These are phyloP conservation scores for Striga asiatica DNA, from an alignment of 257 asterid species.

Conservation along the genomic window DNA sequence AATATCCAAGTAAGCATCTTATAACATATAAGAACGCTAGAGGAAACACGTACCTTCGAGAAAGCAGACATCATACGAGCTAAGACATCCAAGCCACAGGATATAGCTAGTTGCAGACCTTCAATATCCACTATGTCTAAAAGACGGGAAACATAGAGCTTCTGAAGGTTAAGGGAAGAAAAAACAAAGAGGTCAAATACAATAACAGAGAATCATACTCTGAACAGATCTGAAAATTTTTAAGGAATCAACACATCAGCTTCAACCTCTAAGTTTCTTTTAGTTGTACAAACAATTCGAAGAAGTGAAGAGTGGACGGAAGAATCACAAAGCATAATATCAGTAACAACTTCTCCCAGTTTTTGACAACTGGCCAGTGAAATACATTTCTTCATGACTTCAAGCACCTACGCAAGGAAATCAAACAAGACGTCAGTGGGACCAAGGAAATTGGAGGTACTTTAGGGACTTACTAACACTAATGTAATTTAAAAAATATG, in stretches of 20 bases:
- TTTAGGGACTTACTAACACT: conserved; percentile 4
- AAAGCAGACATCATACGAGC: conserved; percentile 41
- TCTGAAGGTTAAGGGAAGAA: conserved; percentile 31
- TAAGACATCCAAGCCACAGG: conserved; percentile 66
- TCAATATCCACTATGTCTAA: conserved; percentile 71
- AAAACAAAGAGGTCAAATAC: conserved; percentile 17
- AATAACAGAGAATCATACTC: conserved; percentile 6
- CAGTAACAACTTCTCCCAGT: conserved; percentile 49
- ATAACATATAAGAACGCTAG: conserved; percentile 2
- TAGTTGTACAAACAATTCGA: conserved; percentile 74
- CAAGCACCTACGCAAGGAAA: conserved; percentile 53
- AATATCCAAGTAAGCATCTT: conserved; percentile 4
- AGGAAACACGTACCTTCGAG: conserved; percentile 47
- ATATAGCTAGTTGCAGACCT: conserved; percentile 65
- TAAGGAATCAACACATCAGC: conserved; percentile 15
- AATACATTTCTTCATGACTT: conserved; percentile 66
- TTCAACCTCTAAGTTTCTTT: conserved; percentile 68
- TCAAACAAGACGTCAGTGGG: conserved; percentile 5
- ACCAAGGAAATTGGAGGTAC: conserved; percentile 1
- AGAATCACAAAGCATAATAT: conserved; percentile 62
- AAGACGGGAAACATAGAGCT: conserved; percentile 60
- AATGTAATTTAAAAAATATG: not conserved
- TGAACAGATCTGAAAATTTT: not conserved
- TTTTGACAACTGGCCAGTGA: conserved; percentile 35
- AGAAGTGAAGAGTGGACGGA: conserved; percentile 71